phyloP scores from a whole-genome alignment of 2,329 filamentous ascomycete species.

The Penicillium frequentans region DNA sequence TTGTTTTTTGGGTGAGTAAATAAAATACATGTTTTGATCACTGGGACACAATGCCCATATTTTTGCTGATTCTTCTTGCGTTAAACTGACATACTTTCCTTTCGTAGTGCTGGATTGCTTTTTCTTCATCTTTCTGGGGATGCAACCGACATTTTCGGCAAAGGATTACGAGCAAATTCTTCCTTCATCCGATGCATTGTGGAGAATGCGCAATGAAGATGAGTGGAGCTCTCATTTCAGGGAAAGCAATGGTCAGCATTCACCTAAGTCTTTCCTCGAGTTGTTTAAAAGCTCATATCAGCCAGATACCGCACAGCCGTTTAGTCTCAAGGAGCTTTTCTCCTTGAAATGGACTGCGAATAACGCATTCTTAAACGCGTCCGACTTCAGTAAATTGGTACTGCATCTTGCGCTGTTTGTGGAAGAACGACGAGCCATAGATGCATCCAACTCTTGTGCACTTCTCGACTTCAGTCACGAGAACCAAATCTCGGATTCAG shows the following conservation, averaged over 20 bases:
- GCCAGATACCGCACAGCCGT: neutral
- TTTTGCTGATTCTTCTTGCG: neutral
- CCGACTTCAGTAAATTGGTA: neutral
- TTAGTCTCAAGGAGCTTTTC: neutral
- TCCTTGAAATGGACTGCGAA: neutral
- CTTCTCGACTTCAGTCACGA: neutral
- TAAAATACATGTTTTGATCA: neutral
- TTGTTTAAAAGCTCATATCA: neutral
- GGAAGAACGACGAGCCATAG: neutral
- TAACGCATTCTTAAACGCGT: neutral
- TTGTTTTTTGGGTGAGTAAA: neutral
- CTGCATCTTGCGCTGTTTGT: neutral
- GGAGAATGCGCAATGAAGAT: neutral
- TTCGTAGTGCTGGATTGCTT: neutral
- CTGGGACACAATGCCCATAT: too few relatives aligned
- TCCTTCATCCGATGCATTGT: neutral
- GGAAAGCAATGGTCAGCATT: neutral
- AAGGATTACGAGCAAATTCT: neutral
- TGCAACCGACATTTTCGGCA: neutral
- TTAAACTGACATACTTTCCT: neutral
- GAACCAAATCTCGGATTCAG: neutral
- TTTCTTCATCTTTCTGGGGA: neutral
- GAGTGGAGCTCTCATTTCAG: neutral
- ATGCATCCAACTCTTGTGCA: neutral
- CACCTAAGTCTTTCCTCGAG: neutral